Percentiles rank a stretch among this genome's conserved stretches.
Evolutionary conservation across 2,329 filamentous ascomycete species (phyloP).

Genomic region (Beauveria australis): DNA sequence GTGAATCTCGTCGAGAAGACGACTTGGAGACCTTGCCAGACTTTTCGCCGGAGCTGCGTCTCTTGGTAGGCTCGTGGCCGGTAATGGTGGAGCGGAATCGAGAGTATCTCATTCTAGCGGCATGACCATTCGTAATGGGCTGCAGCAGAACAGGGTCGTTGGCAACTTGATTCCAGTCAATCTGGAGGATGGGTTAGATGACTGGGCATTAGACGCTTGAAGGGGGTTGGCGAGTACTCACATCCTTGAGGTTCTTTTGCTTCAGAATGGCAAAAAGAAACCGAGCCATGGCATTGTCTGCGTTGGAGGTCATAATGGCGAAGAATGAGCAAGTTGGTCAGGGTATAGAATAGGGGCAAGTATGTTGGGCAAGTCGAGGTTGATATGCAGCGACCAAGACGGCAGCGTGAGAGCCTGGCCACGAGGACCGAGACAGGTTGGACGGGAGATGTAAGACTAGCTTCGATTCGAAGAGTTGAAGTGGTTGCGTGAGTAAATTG

Average conservation of each 20-base stretch:
- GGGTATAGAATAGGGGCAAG: not conserved
- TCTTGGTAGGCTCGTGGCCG: slow-evolving; percentile 39
- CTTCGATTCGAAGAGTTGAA: not conserved
- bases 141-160: slow-evolving; percentile 44
- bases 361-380: slow-evolving; percentile 2
- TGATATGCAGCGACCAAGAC: not conserved
- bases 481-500: not conserved
- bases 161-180: slow-evolving; percentile 52
- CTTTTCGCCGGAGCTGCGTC: slow-evolving; percentile 35
- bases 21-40: slow-evolving; percentile 35
- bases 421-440: slow-evolving; percentile 4
- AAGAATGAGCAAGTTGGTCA: not conserved
- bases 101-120: slow-evolving; percentile 52
- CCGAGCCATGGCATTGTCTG: slow-evolving; percentile 48
- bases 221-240: slow-evolving; percentile 29
- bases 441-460: not conserved
- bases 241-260: slow-evolving; percentile 53
- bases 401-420: not conserved
- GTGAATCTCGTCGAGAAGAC: slow-evolving; percentile 25
- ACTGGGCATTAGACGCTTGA: not conserved
- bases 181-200: slow-evolving; percentile 27
- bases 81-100: slow-evolving; percentile 41
- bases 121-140: slow-evolving; percentile 51
- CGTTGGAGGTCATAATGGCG: slow-evolving; percentile 40
- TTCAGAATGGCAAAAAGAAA: slow-evolving; percentile 52